Conservation (phyloP, 1,284 basidiomycete genomes). For the Peniophora sp. region DNA sequence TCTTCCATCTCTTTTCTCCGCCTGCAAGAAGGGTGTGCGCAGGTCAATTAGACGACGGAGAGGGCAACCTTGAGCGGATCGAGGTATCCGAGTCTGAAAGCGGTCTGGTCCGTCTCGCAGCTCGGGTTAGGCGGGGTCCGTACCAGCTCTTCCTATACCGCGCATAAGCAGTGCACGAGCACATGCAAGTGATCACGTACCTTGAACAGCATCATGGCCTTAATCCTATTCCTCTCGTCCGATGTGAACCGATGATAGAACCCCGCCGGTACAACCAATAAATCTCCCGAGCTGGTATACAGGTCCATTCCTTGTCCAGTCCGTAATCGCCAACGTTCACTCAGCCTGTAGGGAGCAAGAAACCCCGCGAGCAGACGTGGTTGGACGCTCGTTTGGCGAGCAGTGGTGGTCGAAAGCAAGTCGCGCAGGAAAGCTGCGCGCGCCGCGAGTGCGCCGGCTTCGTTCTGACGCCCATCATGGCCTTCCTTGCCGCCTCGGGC, state of each 20-base stretch:
- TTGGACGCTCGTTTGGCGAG: too few species aligned
- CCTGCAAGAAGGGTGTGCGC: too few species aligned
- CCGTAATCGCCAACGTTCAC: constrained; percentile 61
- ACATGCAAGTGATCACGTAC: constrained; percentile 25
- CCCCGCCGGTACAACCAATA: constrained; percentile 68
- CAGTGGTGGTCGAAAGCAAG: too few species aligned
- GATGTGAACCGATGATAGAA: constrained; percentile 87
- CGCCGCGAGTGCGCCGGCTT: too few species aligned
- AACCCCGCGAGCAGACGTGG: too few species aligned
- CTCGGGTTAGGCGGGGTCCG: constrained; percentile 74
- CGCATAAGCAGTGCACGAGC: neutral
- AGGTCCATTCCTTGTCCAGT: constrained; percentile 61
- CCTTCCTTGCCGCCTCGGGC: too few species aligned
- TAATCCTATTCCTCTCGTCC: constrained; percentile 60
- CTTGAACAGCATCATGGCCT: constrained; percentile 75
- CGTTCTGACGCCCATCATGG: too few species aligned
- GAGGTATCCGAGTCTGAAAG: constrained; percentile 57
- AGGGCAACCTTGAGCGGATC: constrained; percentile 19
- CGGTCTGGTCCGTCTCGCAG: constrained; percentile 52
- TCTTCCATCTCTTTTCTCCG: too few species aligned
- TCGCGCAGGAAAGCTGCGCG: too few species aligned
- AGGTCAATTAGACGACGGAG: too few species aligned
- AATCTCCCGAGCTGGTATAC: constrained; percentile 62
- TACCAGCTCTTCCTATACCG: constrained; percentile 75
- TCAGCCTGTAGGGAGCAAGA: too few species aligned